Evolutionary conservation across 441 rosid species (phyloP), one percentile per base, ranked within the genome.

Genomic region (Jatropha multifida): DNA sequence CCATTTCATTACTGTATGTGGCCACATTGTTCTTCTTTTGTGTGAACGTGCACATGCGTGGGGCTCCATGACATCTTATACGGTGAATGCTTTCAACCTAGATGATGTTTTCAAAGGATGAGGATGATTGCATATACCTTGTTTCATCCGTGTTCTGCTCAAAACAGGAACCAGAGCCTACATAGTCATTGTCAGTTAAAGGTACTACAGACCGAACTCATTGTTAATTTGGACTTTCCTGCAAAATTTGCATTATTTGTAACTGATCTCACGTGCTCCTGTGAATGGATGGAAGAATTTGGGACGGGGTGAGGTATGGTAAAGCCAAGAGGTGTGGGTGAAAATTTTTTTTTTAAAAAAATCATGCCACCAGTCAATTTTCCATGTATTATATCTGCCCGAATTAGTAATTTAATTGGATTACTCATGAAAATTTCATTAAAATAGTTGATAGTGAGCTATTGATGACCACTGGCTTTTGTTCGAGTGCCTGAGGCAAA

Each of bases 181-280:
- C 13, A 15, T 64, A 7, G 51, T 65, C 68, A 38, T 65, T 65
- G 12, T 74, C 77, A 54, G 18, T 17, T 65, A 54, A 41, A 54
- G 71, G 71, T 65, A 54, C 44, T 65, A 41, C 4, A 55, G 71
- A 74, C 64, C 76, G 38, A 65, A 74, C 77, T 65, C 44, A 49
- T 54, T 52, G 56, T 69, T 62, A 27, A 20, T 65, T 65, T 74
- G 64, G 71, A 65, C 40, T 65, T 65, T 65, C 37, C 55, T 65
- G 64, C 54, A 74, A 74, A 41, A 74, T 41, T 54, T 51, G 46
- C 61, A 51, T 56, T 58, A 26, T 26, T 20, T 51, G 2, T 64
- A 37, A 74, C 71, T 40, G 10, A 54, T 74, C 40, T 42, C 77
- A 74, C 64, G 7, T 74, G 71, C 56, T 51, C 20, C 40, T 64